These are phyloP conservation scores for Quercus variabilis DNA, from an alignment of 306 rosid species.

Conservation along the genomic window DNA sequence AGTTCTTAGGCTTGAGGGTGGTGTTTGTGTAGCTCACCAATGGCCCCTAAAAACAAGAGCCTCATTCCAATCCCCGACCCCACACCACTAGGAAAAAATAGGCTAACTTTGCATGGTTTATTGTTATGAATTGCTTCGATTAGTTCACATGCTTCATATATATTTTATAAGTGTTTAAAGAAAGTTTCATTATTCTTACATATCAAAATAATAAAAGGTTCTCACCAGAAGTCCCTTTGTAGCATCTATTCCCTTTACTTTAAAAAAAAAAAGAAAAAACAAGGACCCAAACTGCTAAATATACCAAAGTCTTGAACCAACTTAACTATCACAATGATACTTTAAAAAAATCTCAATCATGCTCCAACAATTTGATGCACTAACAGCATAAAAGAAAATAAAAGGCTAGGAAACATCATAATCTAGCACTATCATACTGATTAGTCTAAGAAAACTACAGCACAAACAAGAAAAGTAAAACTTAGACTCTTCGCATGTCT, in stretches of 20 bases:
- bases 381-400: background rate
- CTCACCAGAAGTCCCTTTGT: background rate
- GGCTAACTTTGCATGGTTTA: background rate
- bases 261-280: too few species aligned
- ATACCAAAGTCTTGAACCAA: background rate
- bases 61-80: too few species aligned
- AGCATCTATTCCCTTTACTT: too few species aligned
- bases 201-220: background rate
- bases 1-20: too few species aligned
- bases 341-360: background rate
- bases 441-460: background rate
- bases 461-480: background rate
- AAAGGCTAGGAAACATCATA: background rate
- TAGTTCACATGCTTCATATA: background rate
- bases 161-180: too few species aligned
- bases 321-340: too few species aligned
- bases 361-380: background rate
- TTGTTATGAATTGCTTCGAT: background rate
- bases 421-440: background rate
- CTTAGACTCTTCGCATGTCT: conserved; percentile 82
- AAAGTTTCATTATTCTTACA: too few species aligned
- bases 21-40: background rate
- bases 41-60: too few species aligned
- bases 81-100: background rate
- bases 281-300: background rate